phyloP scores from a whole-genome alignment of 805 yeast species.

The Metschnikowia cubensis region DNA sequence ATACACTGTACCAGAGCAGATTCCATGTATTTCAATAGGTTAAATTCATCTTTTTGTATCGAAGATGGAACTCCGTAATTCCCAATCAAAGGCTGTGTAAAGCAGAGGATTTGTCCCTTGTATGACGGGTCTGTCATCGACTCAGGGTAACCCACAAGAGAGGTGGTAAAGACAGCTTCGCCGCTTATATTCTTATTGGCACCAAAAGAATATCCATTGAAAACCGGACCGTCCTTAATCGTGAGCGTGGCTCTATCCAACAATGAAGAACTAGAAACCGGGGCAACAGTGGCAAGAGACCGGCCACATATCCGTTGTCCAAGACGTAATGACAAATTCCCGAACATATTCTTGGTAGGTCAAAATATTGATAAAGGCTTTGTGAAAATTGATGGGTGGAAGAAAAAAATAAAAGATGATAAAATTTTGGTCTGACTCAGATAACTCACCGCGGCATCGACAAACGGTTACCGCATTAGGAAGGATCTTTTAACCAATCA shows the following conservation, averaged over 20 bases:
- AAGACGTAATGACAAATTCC: not conserved
- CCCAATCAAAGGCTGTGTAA: constrained; percentile 96
- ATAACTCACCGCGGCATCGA: constrained; percentile 25
- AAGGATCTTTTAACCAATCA: constrained; percentile 12
- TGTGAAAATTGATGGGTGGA: constrained; percentile 1
- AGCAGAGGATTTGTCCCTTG: constrained; percentile 92
- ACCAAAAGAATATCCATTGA: constrained; percentile 93
- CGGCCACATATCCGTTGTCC: constrained; percentile 18
- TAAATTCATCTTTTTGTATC: constrained; percentile 73
- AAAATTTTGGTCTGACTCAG: constrained; percentile 16
- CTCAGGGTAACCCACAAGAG: constrained; percentile 97
- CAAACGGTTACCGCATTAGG: constrained; percentile 18
- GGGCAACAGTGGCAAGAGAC: constrained; percentile 30
- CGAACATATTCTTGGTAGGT: not conserved
- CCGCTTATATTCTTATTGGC: constrained; percentile 91
- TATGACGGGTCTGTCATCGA: constrained; percentile 99
- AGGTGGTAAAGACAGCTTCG: constrained; percentile 97
- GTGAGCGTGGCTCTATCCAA: constrained; percentile 85
- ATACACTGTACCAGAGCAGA: constrained; percentile 88
- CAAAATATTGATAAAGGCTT: not conserved
- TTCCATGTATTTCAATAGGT: constrained; percentile 86
- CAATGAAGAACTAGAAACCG: constrained; percentile 33
- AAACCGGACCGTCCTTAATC: constrained; percentile 88
- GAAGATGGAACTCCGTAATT: constrained; percentile 97
- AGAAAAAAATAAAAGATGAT: not conserved